Conservation (phyloP, 1,139 yeast genomes). For the Taphrina populina region DNA sequence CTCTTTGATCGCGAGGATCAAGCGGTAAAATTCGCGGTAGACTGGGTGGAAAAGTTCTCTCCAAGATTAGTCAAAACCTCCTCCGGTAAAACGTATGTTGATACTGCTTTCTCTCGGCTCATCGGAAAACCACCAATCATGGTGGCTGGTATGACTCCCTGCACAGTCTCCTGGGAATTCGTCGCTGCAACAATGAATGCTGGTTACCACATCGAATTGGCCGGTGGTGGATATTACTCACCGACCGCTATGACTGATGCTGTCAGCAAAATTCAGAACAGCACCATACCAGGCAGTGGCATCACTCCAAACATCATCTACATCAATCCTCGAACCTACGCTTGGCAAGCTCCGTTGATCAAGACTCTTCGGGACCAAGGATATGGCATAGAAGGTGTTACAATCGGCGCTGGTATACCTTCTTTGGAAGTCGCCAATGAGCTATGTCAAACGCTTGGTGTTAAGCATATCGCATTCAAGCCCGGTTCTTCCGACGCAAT, state of each 20-base stretch:
- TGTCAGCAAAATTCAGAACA: slow-evolving; percentile 59
- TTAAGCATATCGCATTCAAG: slow-evolving; percentile 91
- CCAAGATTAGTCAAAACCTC: slow-evolving; percentile 78
- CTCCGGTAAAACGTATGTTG: slow-evolving; percentile 66
- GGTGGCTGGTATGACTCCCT: slow-evolving; percentile 99
- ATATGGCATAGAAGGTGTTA: slow-evolving; percentile 90
- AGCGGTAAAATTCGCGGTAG: slow-evolving; percentile 74
- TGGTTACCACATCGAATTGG: slow-evolving; percentile 95
- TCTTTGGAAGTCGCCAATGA: slow-evolving; percentile 95
- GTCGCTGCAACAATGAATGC: slow-evolving; percentile 91
- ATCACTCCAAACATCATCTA: slow-evolving; percentile 88
- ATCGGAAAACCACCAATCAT: slow-evolving; percentile 93
- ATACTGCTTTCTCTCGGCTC: slow-evolving; percentile 88
- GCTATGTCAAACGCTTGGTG: slow-evolving; percentile 85
- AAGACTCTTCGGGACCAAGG: slow-evolving; percentile 85
- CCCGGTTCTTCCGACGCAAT: slow-evolving; percentile 97
- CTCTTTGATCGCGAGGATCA: slow-evolving; percentile 68
- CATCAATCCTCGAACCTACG: slow-evolving; percentile 95
- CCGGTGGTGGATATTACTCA: slow-evolving; percentile 96
- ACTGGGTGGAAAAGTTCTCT: slow-evolving; percentile 86
- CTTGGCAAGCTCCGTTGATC: slow-evolving; percentile 97
- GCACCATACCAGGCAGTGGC: slow-evolving; percentile 77
- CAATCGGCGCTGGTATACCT: slow-evolving; percentile 99
- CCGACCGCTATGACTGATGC: slow-evolving; percentile 72
- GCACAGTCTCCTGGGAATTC: slow-evolving; percentile 90